Conservation (phyloP, 805 yeast species). For the Zygoascus bituminiphila region DNA sequence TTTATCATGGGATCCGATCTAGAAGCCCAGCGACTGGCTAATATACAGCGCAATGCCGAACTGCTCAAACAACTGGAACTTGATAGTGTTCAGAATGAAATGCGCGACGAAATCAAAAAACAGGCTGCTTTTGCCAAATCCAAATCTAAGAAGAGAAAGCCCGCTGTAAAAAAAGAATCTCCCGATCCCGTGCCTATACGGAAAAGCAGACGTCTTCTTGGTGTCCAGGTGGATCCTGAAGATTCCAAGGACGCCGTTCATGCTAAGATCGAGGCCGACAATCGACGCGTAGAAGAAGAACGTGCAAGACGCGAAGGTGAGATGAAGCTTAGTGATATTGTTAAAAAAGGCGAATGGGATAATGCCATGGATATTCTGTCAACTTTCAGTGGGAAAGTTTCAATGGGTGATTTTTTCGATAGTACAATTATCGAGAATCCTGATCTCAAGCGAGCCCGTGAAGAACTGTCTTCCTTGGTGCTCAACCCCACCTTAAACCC, state of each 20-base stretch:
- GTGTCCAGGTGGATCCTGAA: constrained; percentile 47
- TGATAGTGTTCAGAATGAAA: constrained; percentile 46
- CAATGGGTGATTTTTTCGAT: constrained; percentile 32
- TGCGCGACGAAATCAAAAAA: constrained; percentile 35
- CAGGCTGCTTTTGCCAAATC: constrained; percentile 22
- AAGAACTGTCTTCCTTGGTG: constrained; percentile 43
- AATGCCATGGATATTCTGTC: constrained; percentile 27
- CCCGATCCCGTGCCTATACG: constrained; percentile 47
- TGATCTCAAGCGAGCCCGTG: constrained; percentile 41
- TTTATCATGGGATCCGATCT: constrained; percentile 23
- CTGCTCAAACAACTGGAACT: constrained; percentile 65
- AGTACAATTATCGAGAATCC: constrained; percentile 36
- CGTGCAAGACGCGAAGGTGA: constrained; percentile 44
- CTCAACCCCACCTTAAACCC: constrained; percentile 51
- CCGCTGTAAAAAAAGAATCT: constrained; percentile 17
- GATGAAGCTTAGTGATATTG: constrained; percentile 23
- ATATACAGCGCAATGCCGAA: constrained; percentile 72
- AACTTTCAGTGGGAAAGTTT: constrained; percentile 21
- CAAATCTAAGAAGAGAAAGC: constrained; percentile 12
- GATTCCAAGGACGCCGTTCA: constrained; percentile 23
- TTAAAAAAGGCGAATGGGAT: constrained; percentile 31
- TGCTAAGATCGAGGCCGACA: constrained; percentile 20
- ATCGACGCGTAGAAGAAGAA: constrained; percentile 31
- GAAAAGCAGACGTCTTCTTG: constrained; percentile 72
- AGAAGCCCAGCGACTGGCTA: constrained; percentile 27